Conservation (phyloP, 768 basidiomycete species). For the Podaxis rugospora region DNA sequence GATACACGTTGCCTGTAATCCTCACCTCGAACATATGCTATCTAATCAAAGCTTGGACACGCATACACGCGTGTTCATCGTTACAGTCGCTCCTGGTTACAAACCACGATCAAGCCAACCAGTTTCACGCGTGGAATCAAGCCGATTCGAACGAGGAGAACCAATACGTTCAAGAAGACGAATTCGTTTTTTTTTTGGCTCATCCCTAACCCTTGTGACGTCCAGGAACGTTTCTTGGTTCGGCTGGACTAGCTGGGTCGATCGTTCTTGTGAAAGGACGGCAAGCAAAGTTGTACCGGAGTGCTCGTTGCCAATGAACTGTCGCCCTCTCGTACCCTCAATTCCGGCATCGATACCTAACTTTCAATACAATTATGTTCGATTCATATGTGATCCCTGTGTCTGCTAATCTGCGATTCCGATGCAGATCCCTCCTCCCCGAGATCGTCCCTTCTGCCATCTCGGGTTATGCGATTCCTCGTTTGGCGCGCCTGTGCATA, state of each 20-base stretch:
- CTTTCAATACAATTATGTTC: neutral
- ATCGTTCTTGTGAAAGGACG: neutral
- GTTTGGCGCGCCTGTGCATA: neutral
- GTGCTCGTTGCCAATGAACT: neutral
- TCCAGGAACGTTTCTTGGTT: neutral
- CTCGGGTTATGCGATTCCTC: neutral
- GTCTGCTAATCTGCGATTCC: neutral
- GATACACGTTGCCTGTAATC: conserved; percentile 11
- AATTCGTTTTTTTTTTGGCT: neutral
- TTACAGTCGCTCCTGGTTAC: neutral
- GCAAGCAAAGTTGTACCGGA: neutral
- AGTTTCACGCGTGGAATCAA: conserved; percentile 4
- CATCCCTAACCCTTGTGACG: neutral
- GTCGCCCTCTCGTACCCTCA: neutral
- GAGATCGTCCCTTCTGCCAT: conserved; percentile 1
- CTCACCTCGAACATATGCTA: conserved; percentile 10
- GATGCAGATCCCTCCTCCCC: conserved; percentile 3
- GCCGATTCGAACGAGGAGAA: neutral
- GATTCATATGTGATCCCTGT: neutral
- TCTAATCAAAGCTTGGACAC: conserved; percentile 2
- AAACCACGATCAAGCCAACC: conserved; percentile 7
- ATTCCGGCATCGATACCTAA: neutral
- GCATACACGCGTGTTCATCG: conserved; percentile 2
- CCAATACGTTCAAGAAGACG: neutral
- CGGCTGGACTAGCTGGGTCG: neutral